Evolutionary conservation across 176 grass and related monocot genomes (phyloP), one percentile per base, ranked within the genome.

Genomic region (Triticum aestivum): DNA sequence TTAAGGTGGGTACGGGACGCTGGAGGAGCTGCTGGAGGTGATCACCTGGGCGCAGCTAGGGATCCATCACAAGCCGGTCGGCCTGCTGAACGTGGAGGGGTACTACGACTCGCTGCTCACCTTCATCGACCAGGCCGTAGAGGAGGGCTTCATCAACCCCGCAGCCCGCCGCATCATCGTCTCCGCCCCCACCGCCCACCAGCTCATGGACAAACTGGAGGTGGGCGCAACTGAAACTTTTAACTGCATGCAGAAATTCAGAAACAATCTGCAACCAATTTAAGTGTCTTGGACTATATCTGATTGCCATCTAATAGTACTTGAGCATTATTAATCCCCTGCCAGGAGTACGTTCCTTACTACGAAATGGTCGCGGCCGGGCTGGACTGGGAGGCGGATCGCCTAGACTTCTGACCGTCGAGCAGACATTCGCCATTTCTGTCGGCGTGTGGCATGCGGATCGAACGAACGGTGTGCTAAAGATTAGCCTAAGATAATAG

Each of bases 1-100:
- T 75, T 76, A 66, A 94, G 92, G 92, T 38, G 92, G 92, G 27
- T 94, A 94, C 65, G 92, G 89, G 44, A 94, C 92, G 0, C 82
- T 94, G 78, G 92, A 94, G 45, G 92, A 94, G 79, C 69, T 94
- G 62, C 89, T 94, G 15, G 92, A 94, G 79, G 92, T 91, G 49
- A 91, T 94, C 65, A 91, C 92, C 4, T 94, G 92, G 92, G 83
- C 89, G 10, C 92, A 93, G 34, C 34, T 93, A 15, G 89, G 92
- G 68, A 93, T 93, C 82, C 92, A 93, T 73, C 89, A 83, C 58
- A 94, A 94, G 82, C 92, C 92, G 88, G 89, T 94, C 18, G 92
- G 92, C 1, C 79, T 94, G 70, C 86, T 94, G 84, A 94, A 94
- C 9, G 87, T 94, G 41, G 92, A 94, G 69, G 92, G 92, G 5